phyloP scores from a whole-genome alignment of 768 basidiomycete genomes.

The Suillus sp. region DNA sequence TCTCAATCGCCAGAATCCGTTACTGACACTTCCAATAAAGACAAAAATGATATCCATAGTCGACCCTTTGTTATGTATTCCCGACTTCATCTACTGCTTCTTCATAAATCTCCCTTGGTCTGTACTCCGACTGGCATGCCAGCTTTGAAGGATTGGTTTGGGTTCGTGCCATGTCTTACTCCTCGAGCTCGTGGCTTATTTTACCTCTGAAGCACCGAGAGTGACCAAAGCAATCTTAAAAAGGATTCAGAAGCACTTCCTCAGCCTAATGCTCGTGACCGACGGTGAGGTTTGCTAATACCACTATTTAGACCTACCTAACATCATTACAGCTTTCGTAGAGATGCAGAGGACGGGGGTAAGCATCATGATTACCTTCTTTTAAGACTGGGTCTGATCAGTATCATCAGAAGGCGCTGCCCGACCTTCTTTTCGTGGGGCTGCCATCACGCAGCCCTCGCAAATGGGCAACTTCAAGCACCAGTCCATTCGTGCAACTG shows the following conservation, averaged over 20 bases:
- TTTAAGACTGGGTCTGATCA: slow-evolving; percentile 13
- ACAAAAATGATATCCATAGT: slow-evolving; percentile 27
- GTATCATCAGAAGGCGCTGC: slow-evolving; percentile 46
- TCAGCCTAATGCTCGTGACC: slow-evolving; percentile 58
- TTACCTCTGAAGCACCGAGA: slow-evolving; percentile 48
- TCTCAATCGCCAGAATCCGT: slow-evolving; percentile 17
- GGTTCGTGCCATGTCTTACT: slow-evolving; percentile 49
- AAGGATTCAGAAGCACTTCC: slow-evolving; percentile 64
- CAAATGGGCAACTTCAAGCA: slow-evolving; percentile 95
- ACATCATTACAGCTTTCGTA: slow-evolving; percentile 58
- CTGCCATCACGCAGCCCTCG: slow-evolving; percentile 69
- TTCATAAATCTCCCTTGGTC: slow-evolving; percentile 78
- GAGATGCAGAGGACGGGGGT: slow-evolving; percentile 79
- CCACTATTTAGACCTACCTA: neutral
- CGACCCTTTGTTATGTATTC: slow-evolving; percentile 66
- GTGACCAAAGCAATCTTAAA: slow-evolving; percentile 38
- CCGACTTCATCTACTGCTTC: slow-evolving; percentile 64
- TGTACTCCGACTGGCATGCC: slow-evolving; percentile 76
- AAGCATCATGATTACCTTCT: slow-evolving; percentile 23
- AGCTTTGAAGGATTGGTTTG: slow-evolving; percentile 84
- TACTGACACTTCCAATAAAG: slow-evolving; percentile 28
- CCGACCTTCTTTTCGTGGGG: slow-evolving; percentile 70
- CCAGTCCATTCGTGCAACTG: slow-evolving; percentile 72
- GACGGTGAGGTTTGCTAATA: slow-evolving; percentile 50
- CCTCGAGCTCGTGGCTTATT: slow-evolving; percentile 28